Base-by-base conservation (phyloP, 2,329 filamentous ascomycete species). In the Aspergillus uvarum region DNA sequence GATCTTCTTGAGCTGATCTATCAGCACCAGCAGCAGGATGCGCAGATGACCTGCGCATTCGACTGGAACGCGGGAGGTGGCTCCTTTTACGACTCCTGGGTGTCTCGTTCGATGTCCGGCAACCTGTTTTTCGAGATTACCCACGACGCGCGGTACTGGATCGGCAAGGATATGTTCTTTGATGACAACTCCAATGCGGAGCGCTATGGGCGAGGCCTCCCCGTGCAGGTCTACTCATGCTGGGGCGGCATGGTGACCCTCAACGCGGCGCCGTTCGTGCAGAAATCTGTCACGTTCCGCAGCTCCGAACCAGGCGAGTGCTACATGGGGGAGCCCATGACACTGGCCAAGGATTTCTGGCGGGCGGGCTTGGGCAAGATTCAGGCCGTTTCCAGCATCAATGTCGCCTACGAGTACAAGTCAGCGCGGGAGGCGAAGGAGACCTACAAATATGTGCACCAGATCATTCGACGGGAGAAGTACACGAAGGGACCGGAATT, bases 381-480 rank as follows among this genome's bases (percentile, higher is more conserved):
- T 11, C 3, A 42, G 29, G 51, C 51, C 2, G 32, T 53, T 2
- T 38, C 51, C 7, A 22, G 32, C 12, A 38, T 53, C 11, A 53
- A 53, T 24, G 51, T 53, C 6, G 51, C 51, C 8, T 53, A 53
- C 32, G 51, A 53, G 21, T 53, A 53, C 51, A 53, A 53, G 38
- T 22, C 51, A 3, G 38, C 51, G 3, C 51, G 51, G 2, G 51
- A 53, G 14, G 51, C 51, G 6, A 53, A 53, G 32, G n/a, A 44
- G 2, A 38, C 21, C 10, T 38, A 35, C 16, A 38, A 38, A 21
- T 53, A 53, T 11, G 51, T 53, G 22, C 51, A 53, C 32, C 16
- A 53, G 16, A 22, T 35, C 14, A 42, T 53, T n/a, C 19, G 11
- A 11, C 22, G 32, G 10, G 51, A 21, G 21, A 38, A 53, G 14